Percentiles rank a stretch among this genome's conserved stretches.
Evolutionary conservation across 2,329 filamentous ascomycete genomes (phyloP).

Genomic region (Sclerotinia glacialis): DNA sequence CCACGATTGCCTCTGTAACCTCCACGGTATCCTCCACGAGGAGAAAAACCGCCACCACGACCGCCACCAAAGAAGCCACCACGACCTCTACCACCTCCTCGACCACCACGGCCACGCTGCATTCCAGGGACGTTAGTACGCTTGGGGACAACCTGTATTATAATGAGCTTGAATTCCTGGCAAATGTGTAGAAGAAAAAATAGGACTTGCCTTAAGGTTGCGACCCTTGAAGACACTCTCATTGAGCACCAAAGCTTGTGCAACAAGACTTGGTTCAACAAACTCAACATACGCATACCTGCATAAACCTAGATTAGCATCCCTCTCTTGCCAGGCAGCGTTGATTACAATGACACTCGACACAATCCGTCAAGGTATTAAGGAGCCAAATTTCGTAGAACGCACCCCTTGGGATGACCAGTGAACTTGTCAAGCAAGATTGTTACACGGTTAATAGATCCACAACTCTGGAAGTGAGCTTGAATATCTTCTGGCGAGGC

Average conservation of each 20-base stretch:
- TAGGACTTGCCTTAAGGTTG: constrained; percentile 81
- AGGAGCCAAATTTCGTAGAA: constrained; percentile 39
- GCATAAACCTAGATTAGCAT: constrained; percentile 42
- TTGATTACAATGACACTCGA: constrained; percentile 37
- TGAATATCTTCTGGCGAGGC: constrained; percentile 97
- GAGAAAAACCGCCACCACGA: constrained; percentile 38
- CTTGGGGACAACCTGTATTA: constrained; percentile 73
- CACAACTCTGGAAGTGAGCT: constrained; percentile 95
- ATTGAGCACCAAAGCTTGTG: constrained; percentile 90
- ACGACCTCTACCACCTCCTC: constrained; percentile 48
- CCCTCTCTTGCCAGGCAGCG: constrained; percentile 61
- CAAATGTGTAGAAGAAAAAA: not conserved
- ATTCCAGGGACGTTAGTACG: constrained; percentile 95
- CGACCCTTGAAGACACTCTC: constrained; percentile 94
- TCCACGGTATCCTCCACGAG: constrained; percentile 59
- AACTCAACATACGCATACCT: constrained; percentile 99
- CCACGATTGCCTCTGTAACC: constrained; percentile 54
- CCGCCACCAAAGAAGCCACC: constrained; percentile 44
- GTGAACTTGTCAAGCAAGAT: constrained; percentile 98
- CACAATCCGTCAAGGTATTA: constrained; percentile 21
- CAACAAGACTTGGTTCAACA: constrained; percentile 86
- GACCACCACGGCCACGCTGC: constrained; percentile 68
- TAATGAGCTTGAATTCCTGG: not conserved
- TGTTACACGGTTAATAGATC: constrained; percentile 95
- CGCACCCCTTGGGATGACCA: constrained; percentile 97